Percentiles rank a stretch among this genome's conserved stretches.
Evolutionary conservation across 2,329 filamentous ascomycete genomes (phyloP).

Genomic region (Colletotrichum viniferum): DNA sequence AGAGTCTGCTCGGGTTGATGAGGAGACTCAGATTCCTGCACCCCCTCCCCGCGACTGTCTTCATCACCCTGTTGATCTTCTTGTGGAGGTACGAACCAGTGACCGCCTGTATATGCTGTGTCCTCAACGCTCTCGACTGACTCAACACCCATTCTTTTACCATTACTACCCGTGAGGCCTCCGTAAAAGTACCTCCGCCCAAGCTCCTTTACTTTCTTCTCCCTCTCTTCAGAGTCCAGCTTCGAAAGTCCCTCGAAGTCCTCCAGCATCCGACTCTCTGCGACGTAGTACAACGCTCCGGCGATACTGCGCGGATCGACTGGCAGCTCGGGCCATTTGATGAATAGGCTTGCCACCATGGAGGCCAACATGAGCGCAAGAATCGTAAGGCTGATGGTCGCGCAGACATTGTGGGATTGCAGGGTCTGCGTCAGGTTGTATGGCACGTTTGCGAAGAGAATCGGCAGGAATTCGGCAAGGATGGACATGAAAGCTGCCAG

Average conservation of each 20-base stretch:
- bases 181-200: slow-evolving; percentile 23
- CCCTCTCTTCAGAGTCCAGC: slow-evolving; percentile 1
- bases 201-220: slow-evolving; percentile 4
- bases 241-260: slow-evolving; percentile 19
- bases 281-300: slow-evolving; percentile 49
- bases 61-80: not conserved
- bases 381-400: slow-evolving; percentile 41
- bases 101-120: not conserved
- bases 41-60: accelerated
- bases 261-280: slow-evolving; percentile 16
- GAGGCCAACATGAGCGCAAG: slow-evolving; percentile 47
- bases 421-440: slow-evolving; percentile 47
- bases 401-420: slow-evolving; percentile 43
- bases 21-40: not conserved
- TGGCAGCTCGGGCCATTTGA: slow-evolving; percentile 48
- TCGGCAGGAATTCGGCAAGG: slow-evolving; percentile 54
- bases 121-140: slow-evolving; percentile 9
- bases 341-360: slow-evolving; percentile 42
- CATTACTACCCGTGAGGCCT: slow-evolving; percentile 25
- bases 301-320: slow-evolving; percentile 52
- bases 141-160: slow-evolving; percentile 11
- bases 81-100: not conserved
- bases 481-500: slow-evolving; percentile 46
- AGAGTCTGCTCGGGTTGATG: not conserved
- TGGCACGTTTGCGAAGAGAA: slow-evolving; percentile 53